phyloP scores from a whole-genome alignment of 768 basidiomycete genomes.

The Tulasnella sp. region DNA sequence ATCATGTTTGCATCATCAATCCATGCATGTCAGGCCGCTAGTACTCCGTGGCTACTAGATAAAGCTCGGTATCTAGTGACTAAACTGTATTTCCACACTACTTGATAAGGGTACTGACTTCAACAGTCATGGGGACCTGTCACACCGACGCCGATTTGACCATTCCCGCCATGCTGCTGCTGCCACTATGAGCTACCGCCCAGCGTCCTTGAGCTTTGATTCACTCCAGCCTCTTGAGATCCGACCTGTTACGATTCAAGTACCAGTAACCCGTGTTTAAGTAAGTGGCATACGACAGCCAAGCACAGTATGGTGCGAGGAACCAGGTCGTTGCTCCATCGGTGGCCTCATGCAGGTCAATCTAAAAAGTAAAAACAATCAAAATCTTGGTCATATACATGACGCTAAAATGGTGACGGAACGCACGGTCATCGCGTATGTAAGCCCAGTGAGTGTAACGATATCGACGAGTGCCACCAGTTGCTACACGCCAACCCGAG shows the following conservation, averaged over 20 bases:
- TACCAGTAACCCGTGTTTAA: slow-evolving; percentile 56
- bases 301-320: slow-evolving; percentile 48
- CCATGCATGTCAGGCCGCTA: too few species aligned
- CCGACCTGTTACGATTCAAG: slow-evolving; percentile 31
- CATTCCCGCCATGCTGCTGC: too few species aligned
- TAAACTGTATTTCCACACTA: too few species aligned
- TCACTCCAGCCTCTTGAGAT: background rate
- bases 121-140: too few species aligned
- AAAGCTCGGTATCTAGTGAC: too few species aligned
- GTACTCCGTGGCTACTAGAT: too few species aligned
- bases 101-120: too few species aligned
- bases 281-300: slow-evolving; percentile 56
- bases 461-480: slow-evolving; percentile 47
- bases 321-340: slow-evolving; percentile 39
- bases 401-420: too few species aligned
- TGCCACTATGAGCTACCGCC: too few species aligned
- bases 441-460: slow-evolving; percentile 39
- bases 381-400: background rate
- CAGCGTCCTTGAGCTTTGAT: too few species aligned
- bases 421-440: slow-evolving; percentile 49
- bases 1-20: too few species aligned
- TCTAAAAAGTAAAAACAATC: slow-evolving; percentile 28
- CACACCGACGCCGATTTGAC: too few species aligned
- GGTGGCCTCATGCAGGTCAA: slow-evolving; percentile 39
- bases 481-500: slow-evolving; percentile 15